Percentiles rank a stretch among this genome's conserved stretches.
Evolutionary conservation across 164 flowering plant species (phyloP).

Genomic region (Litsea cubeba): DNA sequence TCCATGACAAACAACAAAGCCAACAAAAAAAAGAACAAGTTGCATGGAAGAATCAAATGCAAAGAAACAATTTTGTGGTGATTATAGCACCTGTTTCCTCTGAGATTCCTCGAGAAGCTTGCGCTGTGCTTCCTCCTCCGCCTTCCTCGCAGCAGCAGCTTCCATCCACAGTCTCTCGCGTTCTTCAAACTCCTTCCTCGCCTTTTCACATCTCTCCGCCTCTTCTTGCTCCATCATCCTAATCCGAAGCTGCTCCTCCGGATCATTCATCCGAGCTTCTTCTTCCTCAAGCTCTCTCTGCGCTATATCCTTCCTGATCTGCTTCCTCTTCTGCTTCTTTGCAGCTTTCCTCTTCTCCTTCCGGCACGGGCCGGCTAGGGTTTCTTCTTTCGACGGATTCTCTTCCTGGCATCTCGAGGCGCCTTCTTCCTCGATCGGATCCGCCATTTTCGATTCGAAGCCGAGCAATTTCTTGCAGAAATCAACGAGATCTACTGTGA

Average conservation of each 20-base stretch:
- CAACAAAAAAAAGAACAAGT: neutral
- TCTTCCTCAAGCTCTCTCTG: slow-evolving; percentile 49
- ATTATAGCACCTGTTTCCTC: slow-evolving; percentile 25
- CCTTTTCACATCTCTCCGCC: slow-evolving; percentile 47
- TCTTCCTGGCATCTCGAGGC: neutral
- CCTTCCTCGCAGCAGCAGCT: slow-evolving; percentile 35
- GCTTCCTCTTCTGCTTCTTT: slow-evolving; percentile 81
- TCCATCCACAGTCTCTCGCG: slow-evolving; percentile 68
- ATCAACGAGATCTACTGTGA: neutral
- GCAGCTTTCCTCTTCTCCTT: slow-evolving; percentile 70
- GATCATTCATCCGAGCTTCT: slow-evolving; percentile 60
- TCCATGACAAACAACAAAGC: no score
- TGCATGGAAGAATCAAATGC: neutral
- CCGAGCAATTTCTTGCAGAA: neutral
- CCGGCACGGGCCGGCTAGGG: neutral
- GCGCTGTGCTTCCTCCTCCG: slow-evolving; percentile 36
- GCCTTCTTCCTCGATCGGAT: neutral
- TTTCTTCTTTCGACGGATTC: neutral
- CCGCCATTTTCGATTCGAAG: slow-evolving; percentile 4
- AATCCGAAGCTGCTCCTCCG: slow-evolving; percentile 56
- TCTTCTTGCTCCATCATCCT: slow-evolving; percentile 53
- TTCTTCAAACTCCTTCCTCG: slow-evolving; percentile 65
- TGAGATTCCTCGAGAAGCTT: slow-evolving; percentile 30
- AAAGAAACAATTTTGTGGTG: neutral
- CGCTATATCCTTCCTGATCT: slow-evolving; percentile 54